phyloP scores from a whole-genome alignment of 2,329 filamentous ascomycete genomes.

The Phialemoniopsis sp. region DNA sequence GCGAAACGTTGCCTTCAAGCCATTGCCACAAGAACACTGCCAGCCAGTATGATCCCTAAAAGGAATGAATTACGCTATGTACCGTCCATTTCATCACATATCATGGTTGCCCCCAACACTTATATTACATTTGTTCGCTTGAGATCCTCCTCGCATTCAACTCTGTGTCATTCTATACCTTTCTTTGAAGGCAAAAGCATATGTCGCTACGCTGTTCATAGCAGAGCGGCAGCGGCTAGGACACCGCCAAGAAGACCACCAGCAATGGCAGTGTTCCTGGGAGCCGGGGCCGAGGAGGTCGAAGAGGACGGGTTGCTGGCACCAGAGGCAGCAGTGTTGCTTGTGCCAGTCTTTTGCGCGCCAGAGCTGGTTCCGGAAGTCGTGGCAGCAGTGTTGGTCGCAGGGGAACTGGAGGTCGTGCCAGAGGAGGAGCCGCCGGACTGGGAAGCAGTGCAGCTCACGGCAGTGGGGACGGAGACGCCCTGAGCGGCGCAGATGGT shows the following conservation, averaged over 20 bases:
- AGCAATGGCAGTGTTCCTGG: slow-evolving; percentile 9
- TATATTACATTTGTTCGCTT: no score
- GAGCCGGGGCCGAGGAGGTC: slow-evolving; percentile 6
- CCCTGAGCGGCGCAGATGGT: slow-evolving; percentile 23
- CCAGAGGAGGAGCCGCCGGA: slow-evolving; percentile 2
- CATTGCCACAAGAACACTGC: no score
- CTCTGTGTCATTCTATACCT: no score
- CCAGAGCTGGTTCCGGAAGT: slow-evolving; percentile 5
- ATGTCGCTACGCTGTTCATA: no score
- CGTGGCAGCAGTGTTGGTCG: slow-evolving; percentile 1
- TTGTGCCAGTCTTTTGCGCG: slow-evolving; percentile 1
- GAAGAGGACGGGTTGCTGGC: slow-evolving; percentile 6
- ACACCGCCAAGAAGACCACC: slow-evolving; percentile 12
- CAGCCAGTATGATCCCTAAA: no score
- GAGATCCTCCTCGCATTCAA: no score
- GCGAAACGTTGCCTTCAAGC: no score
- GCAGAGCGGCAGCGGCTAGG: slow-evolving; percentile 12
- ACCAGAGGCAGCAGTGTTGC: slow-evolving; percentile 4
- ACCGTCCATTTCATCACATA: no score
- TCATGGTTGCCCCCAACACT: no score
- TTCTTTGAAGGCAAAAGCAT: no score
- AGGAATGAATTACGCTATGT: no score
- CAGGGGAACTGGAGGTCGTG: neutral
- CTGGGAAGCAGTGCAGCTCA: slow-evolving; percentile 17
- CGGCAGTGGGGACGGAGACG: slow-evolving; percentile 25